Evolutionary conservation across 1,284 basidiomycete genomes (phyloP).

Genomic region (Malassezia sympodialis): DNA sequence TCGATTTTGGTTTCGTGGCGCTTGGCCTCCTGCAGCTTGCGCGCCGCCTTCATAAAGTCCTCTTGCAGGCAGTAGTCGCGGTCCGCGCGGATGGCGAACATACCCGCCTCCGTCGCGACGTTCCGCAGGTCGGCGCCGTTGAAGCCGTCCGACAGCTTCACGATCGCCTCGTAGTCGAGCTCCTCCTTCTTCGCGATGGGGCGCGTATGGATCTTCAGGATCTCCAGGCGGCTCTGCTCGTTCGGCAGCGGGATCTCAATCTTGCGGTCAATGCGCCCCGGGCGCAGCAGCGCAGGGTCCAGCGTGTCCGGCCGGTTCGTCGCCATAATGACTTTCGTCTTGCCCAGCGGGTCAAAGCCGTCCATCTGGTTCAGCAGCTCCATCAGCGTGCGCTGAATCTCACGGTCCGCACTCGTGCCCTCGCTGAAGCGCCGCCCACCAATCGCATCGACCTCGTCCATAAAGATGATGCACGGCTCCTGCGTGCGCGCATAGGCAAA

Average conservation of each 20-base stretch:
- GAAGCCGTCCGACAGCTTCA: slow-evolving; percentile 60
- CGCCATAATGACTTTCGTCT: slow-evolving; percentile 91
- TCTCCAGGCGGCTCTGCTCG: slow-evolving; percentile 84
- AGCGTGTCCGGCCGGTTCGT: slow-evolving; percentile 57
- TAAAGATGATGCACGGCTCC: slow-evolving; percentile 96
- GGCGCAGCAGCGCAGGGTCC: slow-evolving; percentile 89
- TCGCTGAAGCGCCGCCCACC: slow-evolving; percentile 78
- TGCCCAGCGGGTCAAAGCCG: slow-evolving; percentile 91
- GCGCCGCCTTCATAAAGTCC: slow-evolving; percentile 91
- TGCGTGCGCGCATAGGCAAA: slow-evolving; percentile 95
- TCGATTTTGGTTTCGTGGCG: slow-evolving; percentile 47
- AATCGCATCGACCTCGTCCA: slow-evolving; percentile 74
- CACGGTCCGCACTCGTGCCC: slow-evolving; percentile 93
- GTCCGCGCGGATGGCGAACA: slow-evolving; percentile 97
- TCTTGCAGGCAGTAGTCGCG: slow-evolving; percentile 59
- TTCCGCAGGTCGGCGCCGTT: slow-evolving; percentile 68
- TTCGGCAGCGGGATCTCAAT: slow-evolving; percentile 97
- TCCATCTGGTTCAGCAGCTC: slow-evolving; percentile 99
- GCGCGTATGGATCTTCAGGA: slow-evolving; percentile 90
- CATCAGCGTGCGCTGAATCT: slow-evolving; percentile 98
- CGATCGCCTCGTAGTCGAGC: slow-evolving; percentile 50
- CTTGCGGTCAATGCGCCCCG: slow-evolving; percentile 90
- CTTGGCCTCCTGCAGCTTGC: slow-evolving; percentile 72
- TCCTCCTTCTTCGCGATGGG: slow-evolving; percentile 78
- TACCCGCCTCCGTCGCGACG: slow-evolving; percentile 93